A percentile compares a stretch with the other conserved stretches of the same genome.
Conservation (phyloP, 345 rosid genomes). For the Pugionium cornutum region DNA sequence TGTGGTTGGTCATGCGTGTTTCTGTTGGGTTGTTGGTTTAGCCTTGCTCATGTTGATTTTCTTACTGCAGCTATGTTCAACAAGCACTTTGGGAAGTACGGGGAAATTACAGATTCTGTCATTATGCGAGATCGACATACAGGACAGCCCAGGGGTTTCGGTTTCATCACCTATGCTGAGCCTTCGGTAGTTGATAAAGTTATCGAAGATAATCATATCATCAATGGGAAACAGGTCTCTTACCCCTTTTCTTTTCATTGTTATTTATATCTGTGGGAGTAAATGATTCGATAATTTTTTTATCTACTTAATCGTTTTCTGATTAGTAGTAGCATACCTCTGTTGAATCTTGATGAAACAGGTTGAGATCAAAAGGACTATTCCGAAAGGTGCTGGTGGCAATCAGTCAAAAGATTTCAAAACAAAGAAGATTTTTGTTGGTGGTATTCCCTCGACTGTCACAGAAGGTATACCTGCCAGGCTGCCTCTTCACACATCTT, state of each 20-base stretch:
- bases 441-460: slow-evolving; percentile 79
- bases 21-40: neutral
- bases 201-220: slow-evolving; percentile 67
- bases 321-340: neutral
- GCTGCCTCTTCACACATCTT: neutral
- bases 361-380: slow-evolving; percentile 96
- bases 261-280: too few relatives aligned
- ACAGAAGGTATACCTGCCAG: slow-evolving; percentile 58
- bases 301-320: neutral
- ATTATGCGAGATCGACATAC: slow-evolving; percentile 88
- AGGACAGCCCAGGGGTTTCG: slow-evolving; percentile 88
- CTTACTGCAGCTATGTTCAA: slow-evolving; percentile 59
- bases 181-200: slow-evolving; percentile 85
- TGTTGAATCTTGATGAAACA: slow-evolving; percentile 23
- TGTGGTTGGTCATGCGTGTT: neutral
- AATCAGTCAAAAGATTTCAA: slow-evolving; percentile 68
- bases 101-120: slow-evolving; percentile 84
- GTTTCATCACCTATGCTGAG: slow-evolving; percentile 88
- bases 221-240: slow-evolving; percentile 84
- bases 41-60: neutral
- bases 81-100: slow-evolving; percentile 77
- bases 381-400: slow-evolving; percentile 72
- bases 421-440: slow-evolving; percentile 90
- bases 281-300: neutral
- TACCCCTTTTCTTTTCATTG: neutral